Evolutionary conservation across 192 early-diverging fungal species (phyloP), one percentile per base, ranked within the genome.

Genomic region (Coemansia sp.): DNA sequence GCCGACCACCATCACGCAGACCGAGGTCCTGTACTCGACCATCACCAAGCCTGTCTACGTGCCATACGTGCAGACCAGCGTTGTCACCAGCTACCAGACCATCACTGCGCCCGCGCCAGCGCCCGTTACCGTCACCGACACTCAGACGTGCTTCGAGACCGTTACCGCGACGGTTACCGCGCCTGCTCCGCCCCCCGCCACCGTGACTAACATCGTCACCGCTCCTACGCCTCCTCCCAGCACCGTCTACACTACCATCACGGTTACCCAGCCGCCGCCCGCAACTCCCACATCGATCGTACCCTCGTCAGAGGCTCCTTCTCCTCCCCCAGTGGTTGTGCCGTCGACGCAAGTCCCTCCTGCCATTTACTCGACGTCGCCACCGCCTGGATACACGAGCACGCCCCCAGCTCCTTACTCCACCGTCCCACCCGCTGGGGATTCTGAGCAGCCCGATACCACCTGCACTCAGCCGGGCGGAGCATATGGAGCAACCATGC

Each of bases 21-120:
- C 78, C 22, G 73, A 75, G 66, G 32, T 71, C 36, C 65, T 71
- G 77, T 80, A 81, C 58, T 38, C 61, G 8, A 75, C 78, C 1
- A 43, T 75, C 6, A 81, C 78, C 49, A 71, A 75, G 68, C 78
- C 78, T 15, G 78, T 81, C 0, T 81, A 81, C 32, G 78, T 81
- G 22, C 78, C 78, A 2, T 81, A 81, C 31, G 78, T 81, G 53
- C 78, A 81, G 69, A 79, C 76, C 53, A 79, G 76, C 67, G 59
- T 65, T 0, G 76, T 73, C 17, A 68, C 64, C 15, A 54, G 51
- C 46, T 68, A 61, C n/a, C 47, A 65, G 43, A 74, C 72, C 27
- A 46, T 67, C 45, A 77, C 74, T 15, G 74, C 74, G 0, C 69
- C 75, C 2, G 60, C 74, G 0, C 74, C 74, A 24, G 74, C 68